Base-by-base conservation (phyloP, 352 stramenopile species). In the Phytopythium delawarense region DNA sequence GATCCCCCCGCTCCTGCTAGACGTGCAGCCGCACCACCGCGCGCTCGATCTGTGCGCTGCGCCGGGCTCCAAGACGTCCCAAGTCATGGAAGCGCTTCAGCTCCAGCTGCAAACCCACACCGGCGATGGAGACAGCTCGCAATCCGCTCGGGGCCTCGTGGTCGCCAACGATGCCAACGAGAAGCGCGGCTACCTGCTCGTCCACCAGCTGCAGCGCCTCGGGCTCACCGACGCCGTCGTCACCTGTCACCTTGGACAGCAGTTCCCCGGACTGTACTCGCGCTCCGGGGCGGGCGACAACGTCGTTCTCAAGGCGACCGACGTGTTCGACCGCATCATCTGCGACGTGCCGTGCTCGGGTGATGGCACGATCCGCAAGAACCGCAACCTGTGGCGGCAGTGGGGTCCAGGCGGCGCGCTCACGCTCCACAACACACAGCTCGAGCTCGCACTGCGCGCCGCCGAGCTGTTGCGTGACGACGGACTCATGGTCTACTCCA, bases 281-380 rank as follows among this genome's bases (percentile, higher is more conserved):
- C 46, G 70, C 35, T 57, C 34, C 12, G 64, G 62, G 7, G 45
- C 61, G 20, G 45, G 25, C 15, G 37, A 57, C n/a, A 2, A 8
- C 3, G n/a, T 23, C 0, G 5, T 40, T 28, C 61, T 92, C 23
- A 61, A 74, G 32, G 13, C 44, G 28, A 85, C 68, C 15, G 77
- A 87, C 49, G 76, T 96, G 25, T 99, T 99, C 70, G 97, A 99
- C 79, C 84, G 96, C 16, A 90, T 99, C 25, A 70, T 99, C 46
- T 98, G 91, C 58, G 97, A 99, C 73, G 98, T 99, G 40, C 97
- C 97, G 7, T 99, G 98, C 80, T 96, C 83, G 18, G 94, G 97
- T 25, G 98, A 99, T 75, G 98, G 96, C 45, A 99, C 98, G 5
- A 82, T 99, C 44, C 84, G 98, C 35, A 99, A 99, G 78, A 98